Conservation (phyloP, 2,329 filamentous ascomycete genomes). For the Colletotrichum nymphaeae region DNA sequence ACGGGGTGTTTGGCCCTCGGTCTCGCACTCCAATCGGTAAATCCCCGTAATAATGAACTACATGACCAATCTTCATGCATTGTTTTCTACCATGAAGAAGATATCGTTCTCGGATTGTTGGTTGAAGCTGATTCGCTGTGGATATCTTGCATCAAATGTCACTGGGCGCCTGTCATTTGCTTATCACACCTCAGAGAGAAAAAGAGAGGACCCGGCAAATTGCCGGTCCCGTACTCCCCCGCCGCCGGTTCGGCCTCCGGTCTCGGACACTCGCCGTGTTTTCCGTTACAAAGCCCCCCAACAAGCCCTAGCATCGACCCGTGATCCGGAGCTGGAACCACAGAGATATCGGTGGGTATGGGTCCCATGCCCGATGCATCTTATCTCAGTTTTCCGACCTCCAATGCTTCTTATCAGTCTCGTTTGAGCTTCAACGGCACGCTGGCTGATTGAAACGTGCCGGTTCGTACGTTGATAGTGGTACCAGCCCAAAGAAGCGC, state of each 20-base stretch:
- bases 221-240: slow-evolving; percentile 21
- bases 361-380: neutral
- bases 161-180: neutral
- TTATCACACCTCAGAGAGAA: neutral
- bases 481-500: neutral
- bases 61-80: neutral
- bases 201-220: slow-evolving; percentile 12
- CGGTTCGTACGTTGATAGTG: neutral
- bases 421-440: neutral
- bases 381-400: neutral
- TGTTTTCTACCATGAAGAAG: neutral
- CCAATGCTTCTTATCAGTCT: neutral
- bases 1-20: neutral
- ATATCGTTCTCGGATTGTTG: neutral
- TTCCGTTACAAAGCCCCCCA: neutral
- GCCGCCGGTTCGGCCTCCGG: slow-evolving; percentile 20
- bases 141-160: neutral
- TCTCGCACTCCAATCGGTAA: neutral
- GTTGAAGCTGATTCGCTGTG: neutral
- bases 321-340: neutral
- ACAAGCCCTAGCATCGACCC: neutral
- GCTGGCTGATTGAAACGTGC: neutral
- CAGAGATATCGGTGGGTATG: neutral
- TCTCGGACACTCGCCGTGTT: slow-evolving; percentile 17
- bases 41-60: neutral